Percentiles rank a stretch among this genome's conserved stretches.
phyloP scores from a whole-genome alignment of 345 rosid species.

The Moringa oleifera region DNA sequence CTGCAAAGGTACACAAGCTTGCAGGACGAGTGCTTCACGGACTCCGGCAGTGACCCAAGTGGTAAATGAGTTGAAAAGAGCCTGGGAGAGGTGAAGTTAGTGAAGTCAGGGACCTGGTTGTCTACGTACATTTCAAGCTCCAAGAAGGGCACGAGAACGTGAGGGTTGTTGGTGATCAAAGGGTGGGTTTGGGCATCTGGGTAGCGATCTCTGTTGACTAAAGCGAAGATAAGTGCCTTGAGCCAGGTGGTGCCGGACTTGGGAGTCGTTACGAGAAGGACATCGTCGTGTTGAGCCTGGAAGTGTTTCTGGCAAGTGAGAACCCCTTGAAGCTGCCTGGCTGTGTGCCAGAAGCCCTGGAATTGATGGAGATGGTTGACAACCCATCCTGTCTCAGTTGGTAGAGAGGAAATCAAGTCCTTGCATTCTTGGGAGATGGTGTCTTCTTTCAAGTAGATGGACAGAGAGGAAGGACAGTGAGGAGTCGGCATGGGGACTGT shows the following conservation, averaged over 20 bases:
- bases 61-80: slow-evolving; percentile 42
- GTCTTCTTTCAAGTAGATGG: slow-evolving; percentile 35
- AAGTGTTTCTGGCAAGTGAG: slow-evolving; percentile 39
- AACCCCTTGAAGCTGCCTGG: slow-evolving; percentile 33
- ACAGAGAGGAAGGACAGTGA: too few species aligned
- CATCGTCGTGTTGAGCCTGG: slow-evolving; percentile 33
- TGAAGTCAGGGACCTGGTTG: slow-evolving; percentile 19
- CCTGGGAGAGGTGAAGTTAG: slow-evolving; percentile 31
- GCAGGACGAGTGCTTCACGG: slow-evolving; percentile 28
- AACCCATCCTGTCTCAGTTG: slow-evolving; percentile 33
- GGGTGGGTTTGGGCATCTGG: slow-evolving; percentile 31
- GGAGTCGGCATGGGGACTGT: too few species aligned
- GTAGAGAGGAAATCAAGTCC: slow-evolving; percentile 34
- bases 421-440: slow-evolving; percentile 26
- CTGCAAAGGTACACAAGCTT: slow-evolving; percentile 54
- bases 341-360: slow-evolving; percentile 46
- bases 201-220: slow-evolving; percentile 26
- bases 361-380: slow-evolving; percentile 30
- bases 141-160: slow-evolving; percentile 53
- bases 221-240: slow-evolving; percentile 42
- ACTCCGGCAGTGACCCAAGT: slow-evolving; percentile 27
- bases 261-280: slow-evolving; percentile 47
- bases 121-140: slow-evolving; percentile 24
- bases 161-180: slow-evolving; percentile 45
- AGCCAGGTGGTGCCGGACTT: slow-evolving; percentile 70